These are phyloP conservation scores for Dissoconium aciculare DNA, from an alignment of 2,329 filamentous ascomycete species.

Conservation along the genomic window DNA sequence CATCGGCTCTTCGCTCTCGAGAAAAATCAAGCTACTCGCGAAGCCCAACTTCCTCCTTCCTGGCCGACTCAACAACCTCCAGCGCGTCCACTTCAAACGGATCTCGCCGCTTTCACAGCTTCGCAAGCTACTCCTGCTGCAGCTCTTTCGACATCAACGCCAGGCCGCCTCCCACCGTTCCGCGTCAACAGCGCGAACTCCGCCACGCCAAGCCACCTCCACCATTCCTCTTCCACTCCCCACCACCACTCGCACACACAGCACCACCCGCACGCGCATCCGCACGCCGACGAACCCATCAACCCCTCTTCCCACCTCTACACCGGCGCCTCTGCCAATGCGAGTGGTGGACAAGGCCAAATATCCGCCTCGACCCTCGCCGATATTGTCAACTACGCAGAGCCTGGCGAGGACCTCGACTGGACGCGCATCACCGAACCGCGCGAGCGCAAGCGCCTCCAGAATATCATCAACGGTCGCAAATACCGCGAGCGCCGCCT, in stretches of 20 bases:
- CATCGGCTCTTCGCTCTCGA: conserved; percentile 48
- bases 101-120: conserved; percentile 19
- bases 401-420: conserved; percentile 27
- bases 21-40: conserved; percentile 24
- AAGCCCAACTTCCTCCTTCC: conserved; percentile 11
- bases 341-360: conserved; percentile 20
- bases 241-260: conserved; percentile 1
- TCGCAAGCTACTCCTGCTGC: no score
- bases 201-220: neutral
- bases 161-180: conserved; percentile 4
- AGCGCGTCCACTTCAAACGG: conserved; percentile 18
- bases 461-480: conserved; percentile 28
- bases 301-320: conserved; percentile 22
- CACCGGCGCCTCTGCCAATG: conserved; percentile 19
- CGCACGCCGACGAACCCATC: conserved; percentile 9
- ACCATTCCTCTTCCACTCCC: conserved; percentile 7
- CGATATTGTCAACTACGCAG: conserved; percentile 25
- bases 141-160: conserved; percentile 11
- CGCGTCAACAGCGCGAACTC: neutral
- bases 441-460: conserved; percentile 24
- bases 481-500: conserved; percentile 26
- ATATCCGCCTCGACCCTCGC: conserved; percentile 22
- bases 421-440: conserved; percentile 27
- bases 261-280: conserved; percentile 6
- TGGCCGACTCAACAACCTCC: conserved; percentile 5